A percentile compares a stretch with the other conserved stretches of the same genome.
These are phyloP conservation scores for Phytophthora cactorum DNA, from an alignment of 352 stramenopile genomes.

Conservation along the genomic window DNA sequence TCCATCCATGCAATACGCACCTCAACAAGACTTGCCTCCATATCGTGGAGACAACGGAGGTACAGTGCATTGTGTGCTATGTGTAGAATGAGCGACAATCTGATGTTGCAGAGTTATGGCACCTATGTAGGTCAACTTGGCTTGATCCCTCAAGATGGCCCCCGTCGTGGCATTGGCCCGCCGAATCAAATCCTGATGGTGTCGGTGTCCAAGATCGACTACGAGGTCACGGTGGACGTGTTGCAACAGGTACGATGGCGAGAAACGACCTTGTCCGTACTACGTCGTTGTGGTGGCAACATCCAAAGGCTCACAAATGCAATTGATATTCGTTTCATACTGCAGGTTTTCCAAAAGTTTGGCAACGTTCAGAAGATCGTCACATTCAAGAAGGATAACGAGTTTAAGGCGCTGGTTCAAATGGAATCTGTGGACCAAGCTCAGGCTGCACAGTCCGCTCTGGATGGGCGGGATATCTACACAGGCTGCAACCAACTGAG, in stretches of 20 bases:
- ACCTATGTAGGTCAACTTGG: conserved; percentile 23
- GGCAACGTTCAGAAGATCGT: conserved; percentile 85
- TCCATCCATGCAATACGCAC: conserved; percentile 28
- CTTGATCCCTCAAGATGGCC: conserved; percentile 26
- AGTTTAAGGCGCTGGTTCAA: conserved; percentile 84
- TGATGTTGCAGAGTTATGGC: conserved; percentile 5
- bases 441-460: conserved; percentile 65
- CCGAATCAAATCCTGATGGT: conserved; percentile 83
- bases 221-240: conserved; percentile 82
- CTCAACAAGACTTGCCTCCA: conserved; percentile 24
- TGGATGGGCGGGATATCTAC: conserved; percentile 87
- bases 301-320: background rate
- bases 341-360: conserved; percentile 83
- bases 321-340: background rate
- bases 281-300: background rate
- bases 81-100: background rate
- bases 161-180: conserved; percentile 43
- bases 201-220: conserved; percentile 83
- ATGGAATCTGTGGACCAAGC: conserved; percentile 82
- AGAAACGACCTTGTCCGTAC: no score
- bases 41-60: conserved; percentile 22
- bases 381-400: conserved; percentile 83
- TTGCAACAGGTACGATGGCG: conserved; percentile 60
- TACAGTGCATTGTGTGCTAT: conserved; percentile 5
- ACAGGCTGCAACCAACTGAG: conserved; percentile 85